Conservation (phyloP, 208 protist species). For the Trypanosomatidae sp. region DNA sequence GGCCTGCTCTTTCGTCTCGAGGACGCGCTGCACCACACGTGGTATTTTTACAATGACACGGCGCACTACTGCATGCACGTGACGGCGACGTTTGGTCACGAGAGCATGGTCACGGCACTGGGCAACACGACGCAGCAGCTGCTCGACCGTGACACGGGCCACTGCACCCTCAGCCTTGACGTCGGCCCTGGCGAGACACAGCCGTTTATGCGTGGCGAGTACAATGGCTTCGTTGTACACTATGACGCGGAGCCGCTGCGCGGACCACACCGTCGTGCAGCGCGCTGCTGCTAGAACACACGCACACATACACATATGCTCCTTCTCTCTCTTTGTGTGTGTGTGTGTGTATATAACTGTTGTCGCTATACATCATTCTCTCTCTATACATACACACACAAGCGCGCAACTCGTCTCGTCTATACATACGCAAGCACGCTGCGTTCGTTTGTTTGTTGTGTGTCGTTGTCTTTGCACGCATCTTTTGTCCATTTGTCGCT, state of each 20-base stretch:
- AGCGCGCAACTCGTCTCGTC: no score
- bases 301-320: no score
- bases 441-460: no score
- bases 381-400: no score
- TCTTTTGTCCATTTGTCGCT: no score
- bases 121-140: slow-evolving; percentile 16
- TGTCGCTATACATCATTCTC: no score
- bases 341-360: no score
- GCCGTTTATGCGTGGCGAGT: slow-evolving; percentile 64
- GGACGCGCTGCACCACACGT: slow-evolving; percentile 27
- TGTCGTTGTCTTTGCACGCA: no score
- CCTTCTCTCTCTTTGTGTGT: no score
- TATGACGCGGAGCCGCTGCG: slow-evolving; percentile 28
- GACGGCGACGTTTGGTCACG: slow-evolving; percentile 38
- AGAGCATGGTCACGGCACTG: slow-evolving; percentile 29
- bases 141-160: slow-evolving; percentile 21
- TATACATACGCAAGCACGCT: no score
- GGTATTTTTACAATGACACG: slow-evolving; percentile 79
- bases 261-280: no score
- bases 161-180: slow-evolving; percentile 20
- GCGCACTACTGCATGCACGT: slow-evolving; percentile 42
- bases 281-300: no score
- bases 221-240: slow-evolving; percentile 37
- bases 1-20: slow-evolving; percentile 66
- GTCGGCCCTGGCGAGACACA: slow-evolving; percentile 39